phyloP scores from a whole-genome alignment of 129 eudicot genomes.

The Flaveria brownii region DNA sequence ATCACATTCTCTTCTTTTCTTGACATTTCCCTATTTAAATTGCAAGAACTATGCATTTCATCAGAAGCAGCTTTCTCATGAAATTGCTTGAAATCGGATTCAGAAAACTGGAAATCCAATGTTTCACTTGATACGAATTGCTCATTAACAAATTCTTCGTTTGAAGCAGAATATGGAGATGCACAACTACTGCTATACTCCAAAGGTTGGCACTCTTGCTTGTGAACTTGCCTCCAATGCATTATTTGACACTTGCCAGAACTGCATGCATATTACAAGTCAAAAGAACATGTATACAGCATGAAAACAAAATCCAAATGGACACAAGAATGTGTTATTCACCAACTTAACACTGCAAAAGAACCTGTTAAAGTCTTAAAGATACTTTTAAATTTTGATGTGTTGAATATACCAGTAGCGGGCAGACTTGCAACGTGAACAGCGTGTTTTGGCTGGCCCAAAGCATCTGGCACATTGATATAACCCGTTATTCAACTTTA shows the following conservation, averaged over 20 bases:
- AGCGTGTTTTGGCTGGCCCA: slow-evolving; percentile 77
- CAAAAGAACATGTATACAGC: neutral
- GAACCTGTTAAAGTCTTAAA: neutral
- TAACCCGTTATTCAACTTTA: slow-evolving; percentile 41
- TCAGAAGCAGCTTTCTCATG: slow-evolving; percentile 34
- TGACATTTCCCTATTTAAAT: slow-evolving; percentile 37
- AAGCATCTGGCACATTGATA: slow-evolving; percentile 84
- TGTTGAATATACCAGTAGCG: slow-evolving; percentile 69
- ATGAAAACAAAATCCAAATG: neutral
- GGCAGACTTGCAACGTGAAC: slow-evolving; percentile 84
- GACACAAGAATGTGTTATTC: neutral
- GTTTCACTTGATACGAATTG: slow-evolving; percentile 31
- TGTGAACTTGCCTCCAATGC: slow-evolving; percentile 96
- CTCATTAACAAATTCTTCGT: slow-evolving; percentile 42
- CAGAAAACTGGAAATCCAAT: slow-evolving; percentile 31
- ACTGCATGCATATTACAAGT: slow-evolving; percentile 41
- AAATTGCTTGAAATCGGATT: slow-evolving; percentile 31
- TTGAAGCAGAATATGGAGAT: slow-evolving; percentile 39
- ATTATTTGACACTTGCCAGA: slow-evolving; percentile 94
- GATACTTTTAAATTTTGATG: neutral
- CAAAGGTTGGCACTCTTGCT: slow-evolving; percentile 71
- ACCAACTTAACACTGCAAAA: neutral
- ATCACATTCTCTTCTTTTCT: slow-evolving; percentile 40
- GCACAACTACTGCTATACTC: slow-evolving; percentile 40
- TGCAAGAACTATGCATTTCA: slow-evolving; percentile 34